Evolutionary conservation across 345 rosid genomes (phyloP).

Genomic region (Populus tremula): DNA sequence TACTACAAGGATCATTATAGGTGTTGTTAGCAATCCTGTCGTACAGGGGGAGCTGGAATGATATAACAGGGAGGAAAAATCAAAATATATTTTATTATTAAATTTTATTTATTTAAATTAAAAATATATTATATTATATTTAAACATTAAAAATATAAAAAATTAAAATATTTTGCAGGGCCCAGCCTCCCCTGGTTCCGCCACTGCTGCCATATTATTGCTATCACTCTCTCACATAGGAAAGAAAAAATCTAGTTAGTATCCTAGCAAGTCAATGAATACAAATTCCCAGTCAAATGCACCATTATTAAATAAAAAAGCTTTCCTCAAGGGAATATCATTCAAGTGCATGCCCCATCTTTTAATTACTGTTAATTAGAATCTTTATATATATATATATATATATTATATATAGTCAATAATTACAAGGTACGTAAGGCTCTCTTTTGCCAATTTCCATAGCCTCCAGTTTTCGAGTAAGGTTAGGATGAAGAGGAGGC

Average conservation of each 20-base stretch:
- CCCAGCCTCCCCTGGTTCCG: too few relatives aligned
- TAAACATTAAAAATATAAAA: too few relatives aligned
- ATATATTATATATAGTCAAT: background rate
- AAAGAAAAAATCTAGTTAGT: background rate
- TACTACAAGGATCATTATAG: background rate
- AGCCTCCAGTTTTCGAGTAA: constrained; percentile 3
- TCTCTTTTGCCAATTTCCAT: constrained; percentile 17
- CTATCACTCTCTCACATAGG: background rate
- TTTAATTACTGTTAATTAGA: constrained; percentile 12
- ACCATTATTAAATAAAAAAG: background rate
- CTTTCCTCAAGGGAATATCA: background rate
- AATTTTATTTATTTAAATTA: too few relatives aligned
- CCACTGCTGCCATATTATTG: background rate
- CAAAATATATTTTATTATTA: too few relatives aligned
- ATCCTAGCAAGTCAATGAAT: constrained; percentile 6
- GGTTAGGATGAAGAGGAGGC: constrained; percentile 18
- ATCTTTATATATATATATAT: background rate
- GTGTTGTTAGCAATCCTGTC: background rate
- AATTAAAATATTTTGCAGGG: too few relatives aligned
- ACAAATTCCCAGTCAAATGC: constrained; percentile 28
- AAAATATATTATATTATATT: too few relatives aligned
- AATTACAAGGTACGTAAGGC: constrained; percentile 4
- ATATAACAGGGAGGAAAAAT: too few relatives aligned
- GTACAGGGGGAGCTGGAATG: too few relatives aligned
- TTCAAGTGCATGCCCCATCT: background rate